These are phyloP conservation scores for Leccinum angustisporum DNA, from an alignment of 1,284 basidiomycete genomes.

Conservation along the genomic window DNA sequence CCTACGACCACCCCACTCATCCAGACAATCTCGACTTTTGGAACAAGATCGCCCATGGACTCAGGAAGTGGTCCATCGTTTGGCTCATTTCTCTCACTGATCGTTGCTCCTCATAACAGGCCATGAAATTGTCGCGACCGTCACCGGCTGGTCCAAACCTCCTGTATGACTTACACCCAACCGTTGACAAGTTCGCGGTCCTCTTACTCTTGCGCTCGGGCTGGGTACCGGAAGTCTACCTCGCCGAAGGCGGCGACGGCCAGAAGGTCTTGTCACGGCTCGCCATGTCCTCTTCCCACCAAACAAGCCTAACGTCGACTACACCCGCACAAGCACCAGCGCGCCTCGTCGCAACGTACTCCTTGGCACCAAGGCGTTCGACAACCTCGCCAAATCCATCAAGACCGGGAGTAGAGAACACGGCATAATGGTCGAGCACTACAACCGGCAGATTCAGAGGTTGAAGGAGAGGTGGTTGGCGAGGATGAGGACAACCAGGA, in stretches of 20 bases:
- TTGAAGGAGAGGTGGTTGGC: too few species aligned
- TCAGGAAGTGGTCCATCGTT: conserved; percentile 26
- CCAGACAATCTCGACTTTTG: conserved; percentile 39
- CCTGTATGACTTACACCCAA: not conserved
- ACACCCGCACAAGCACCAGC: not conserved
- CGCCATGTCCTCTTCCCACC: not conserved
- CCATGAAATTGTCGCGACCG: too few species aligned
- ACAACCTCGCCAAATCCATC: not conserved
- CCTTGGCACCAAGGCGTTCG: not conserved
- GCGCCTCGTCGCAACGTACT: not conserved
- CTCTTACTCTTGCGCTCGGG: not conserved
- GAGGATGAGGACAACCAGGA: not conserved
- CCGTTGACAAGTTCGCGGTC: not conserved
- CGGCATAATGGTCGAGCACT: too few species aligned
- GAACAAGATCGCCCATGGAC: conserved; percentile 34
- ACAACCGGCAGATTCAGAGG: too few species aligned
- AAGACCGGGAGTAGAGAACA: not conserved
- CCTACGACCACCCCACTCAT: conserved; percentile 36
- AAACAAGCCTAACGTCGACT: not conserved
- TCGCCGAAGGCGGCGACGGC: not conserved
- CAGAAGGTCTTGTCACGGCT: not conserved
- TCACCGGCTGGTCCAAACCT: not conserved
- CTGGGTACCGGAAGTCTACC: not conserved
- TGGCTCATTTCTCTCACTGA: too few species aligned
- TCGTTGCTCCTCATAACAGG: too few species aligned